Conservation (phyloP, 371 early-diverging fungal genomes). For the Neoconidiobolus thromboides region DNA sequence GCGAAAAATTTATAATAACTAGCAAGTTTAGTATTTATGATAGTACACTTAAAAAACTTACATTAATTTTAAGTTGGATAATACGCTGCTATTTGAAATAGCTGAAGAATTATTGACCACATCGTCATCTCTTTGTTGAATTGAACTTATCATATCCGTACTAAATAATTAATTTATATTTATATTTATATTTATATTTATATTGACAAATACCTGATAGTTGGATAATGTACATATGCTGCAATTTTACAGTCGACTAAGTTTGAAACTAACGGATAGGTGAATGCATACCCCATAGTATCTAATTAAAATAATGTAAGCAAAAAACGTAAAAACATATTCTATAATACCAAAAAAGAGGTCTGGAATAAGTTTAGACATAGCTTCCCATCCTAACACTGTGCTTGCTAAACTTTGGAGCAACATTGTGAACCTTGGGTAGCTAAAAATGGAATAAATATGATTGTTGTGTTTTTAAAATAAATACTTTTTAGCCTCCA, state of each 20-base stretch:
- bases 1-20: too few species aligned
- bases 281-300: constrained; percentile 88
- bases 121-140: constrained; percentile 15
- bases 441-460: constrained; percentile 18
- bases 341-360: constrained; percentile 41
- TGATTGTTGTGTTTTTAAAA: not conserved
- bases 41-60: too few species aligned
- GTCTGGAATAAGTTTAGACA: constrained; percentile 48
- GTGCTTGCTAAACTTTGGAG: constrained; percentile 72
- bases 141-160: constrained; percentile 80
- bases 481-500: constrained; percentile 33
- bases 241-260: constrained; percentile 42
- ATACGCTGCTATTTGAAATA: too few species aligned
- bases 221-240: constrained; percentile 90
- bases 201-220: constrained; percentile 38
- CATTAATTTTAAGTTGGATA: too few species aligned
- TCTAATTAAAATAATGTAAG: constrained; percentile 23
- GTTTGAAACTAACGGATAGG: constrained; percentile 57
- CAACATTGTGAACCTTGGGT: constrained; percentile 63
- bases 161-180: constrained; percentile 15
- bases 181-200: not conserved
- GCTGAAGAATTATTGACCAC: too few species aligned
- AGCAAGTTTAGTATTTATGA: too few species aligned
- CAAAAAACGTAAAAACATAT: not conserved
- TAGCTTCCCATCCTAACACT: constrained; percentile 53